Conservation (phyloP, 352 stramenopile species). For the Globisporangium nunn region DNA sequence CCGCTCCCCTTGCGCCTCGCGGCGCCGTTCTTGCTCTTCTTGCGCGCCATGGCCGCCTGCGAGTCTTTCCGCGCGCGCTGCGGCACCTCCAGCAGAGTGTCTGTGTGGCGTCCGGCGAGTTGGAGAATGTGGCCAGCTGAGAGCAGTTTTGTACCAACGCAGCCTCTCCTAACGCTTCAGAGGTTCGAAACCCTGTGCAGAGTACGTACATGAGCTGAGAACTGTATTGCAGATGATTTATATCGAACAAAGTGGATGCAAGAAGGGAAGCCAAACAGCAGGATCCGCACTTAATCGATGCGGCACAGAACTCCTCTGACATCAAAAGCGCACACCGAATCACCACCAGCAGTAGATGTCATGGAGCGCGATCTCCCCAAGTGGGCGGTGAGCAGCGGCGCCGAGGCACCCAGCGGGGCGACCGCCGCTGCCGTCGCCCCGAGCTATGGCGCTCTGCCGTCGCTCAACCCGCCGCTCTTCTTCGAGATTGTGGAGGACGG, state of each 20-base stretch:
- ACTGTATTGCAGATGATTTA: not conserved
- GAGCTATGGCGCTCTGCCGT: constrained; percentile 53
- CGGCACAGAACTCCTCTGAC: not conserved
- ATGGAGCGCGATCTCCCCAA: not conserved
- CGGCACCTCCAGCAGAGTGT: not conserved
- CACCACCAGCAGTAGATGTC: not conserved
- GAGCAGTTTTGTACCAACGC: not conserved
- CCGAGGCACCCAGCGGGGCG: not conserved
- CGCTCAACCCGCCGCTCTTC: constrained; percentile 78
- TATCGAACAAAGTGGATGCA: not conserved
- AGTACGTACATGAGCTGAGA: not conserved
- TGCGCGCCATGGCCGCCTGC: constrained; percentile 5
- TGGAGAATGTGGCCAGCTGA: not conserved
- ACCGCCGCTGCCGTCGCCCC: constrained; percentile 14
- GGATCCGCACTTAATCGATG: not conserved
- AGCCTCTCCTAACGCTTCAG: not conserved
- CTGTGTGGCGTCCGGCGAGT: not conserved
- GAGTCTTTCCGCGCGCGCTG: not conserved
- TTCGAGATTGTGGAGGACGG: constrained; percentile 85
- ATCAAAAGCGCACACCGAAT: not conserved
- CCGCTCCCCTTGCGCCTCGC: constrained; percentile 3
- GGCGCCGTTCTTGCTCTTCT: constrained; percentile 10
- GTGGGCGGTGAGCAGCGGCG: not conserved
- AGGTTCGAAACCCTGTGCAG: not conserved
- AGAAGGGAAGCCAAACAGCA: not conserved